These are phyloP conservation scores for Solanum pinnatisectum DNA, from an alignment of 257 asterid genomes.

Conservation along the genomic window DNA sequence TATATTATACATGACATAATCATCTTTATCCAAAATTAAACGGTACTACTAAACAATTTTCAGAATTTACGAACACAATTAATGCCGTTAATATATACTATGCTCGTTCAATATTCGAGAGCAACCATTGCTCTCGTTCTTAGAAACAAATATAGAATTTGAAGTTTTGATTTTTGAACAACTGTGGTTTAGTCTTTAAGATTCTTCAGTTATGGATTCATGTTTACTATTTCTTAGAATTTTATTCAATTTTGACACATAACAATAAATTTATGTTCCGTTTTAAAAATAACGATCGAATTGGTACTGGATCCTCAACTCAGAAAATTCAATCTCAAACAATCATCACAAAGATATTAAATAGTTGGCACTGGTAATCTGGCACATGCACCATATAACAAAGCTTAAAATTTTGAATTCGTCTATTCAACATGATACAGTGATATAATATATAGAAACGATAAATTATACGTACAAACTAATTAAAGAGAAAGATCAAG, in stretches of 20 bases:
- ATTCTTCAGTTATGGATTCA: background rate
- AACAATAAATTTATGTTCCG: background rate
- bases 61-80: background rate
- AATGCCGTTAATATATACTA: background rate
- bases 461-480: background rate
- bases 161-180: background rate
- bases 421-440: background rate
- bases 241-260: background rate
- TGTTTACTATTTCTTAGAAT: background rate
- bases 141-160: background rate
- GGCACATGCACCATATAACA: background rate
- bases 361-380: background rate
- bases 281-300: background rate
- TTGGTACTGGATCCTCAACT: background rate
- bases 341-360: background rate
- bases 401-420: background rate
- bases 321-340: background rate
- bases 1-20: background rate
- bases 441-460: background rate
- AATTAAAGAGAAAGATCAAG: background rate
- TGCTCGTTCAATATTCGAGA: background rate
- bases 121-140: background rate
- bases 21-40: background rate
- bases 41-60: background rate
- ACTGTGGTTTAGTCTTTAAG: background rate